These are phyloP conservation scores for Suillus weaverae DNA, from an alignment of 768 basidiomycete species.

Conservation along the genomic window DNA sequence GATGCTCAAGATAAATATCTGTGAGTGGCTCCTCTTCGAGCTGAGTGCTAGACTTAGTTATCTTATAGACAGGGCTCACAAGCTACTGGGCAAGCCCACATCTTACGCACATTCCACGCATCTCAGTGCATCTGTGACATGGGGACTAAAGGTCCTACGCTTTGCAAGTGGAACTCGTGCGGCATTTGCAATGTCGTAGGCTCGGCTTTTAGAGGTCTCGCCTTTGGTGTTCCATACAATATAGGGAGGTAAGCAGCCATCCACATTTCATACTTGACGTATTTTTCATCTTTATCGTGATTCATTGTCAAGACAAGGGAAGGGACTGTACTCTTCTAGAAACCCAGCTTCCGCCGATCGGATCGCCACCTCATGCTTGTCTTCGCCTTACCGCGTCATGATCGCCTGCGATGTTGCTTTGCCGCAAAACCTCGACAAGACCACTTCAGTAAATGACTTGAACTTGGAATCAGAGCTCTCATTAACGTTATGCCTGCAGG, in stretches of 20 bases:
- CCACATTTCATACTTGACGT: slow-evolving; percentile 4
- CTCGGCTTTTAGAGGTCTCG: slow-evolving; percentile 56
- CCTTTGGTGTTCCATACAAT: slow-evolving; percentile 53
- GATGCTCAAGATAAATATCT: slow-evolving; percentile 49
- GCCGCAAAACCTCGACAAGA: slow-evolving; percentile 28
- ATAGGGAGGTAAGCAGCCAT: slow-evolving; percentile 48
- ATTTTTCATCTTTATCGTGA: slow-evolving; percentile 8
- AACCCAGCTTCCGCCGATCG: slow-evolving; percentile 59
- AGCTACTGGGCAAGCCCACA: slow-evolving; percentile 37
- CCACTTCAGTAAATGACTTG: slow-evolving; percentile 22
- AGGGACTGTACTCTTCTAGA: slow-evolving; percentile 62
- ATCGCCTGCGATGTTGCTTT: slow-evolving; percentile 58
- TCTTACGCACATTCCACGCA: slow-evolving; percentile 62
- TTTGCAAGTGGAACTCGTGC: slow-evolving; percentile 63
- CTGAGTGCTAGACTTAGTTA: slow-evolving; percentile 7
- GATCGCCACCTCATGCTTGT: slow-evolving; percentile 64
- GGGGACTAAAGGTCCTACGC: slow-evolving; percentile 48
- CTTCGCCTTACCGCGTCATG: slow-evolving; percentile 66
- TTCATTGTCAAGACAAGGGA: slow-evolving; percentile 46
- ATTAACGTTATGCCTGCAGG: slow-evolving; percentile 37
- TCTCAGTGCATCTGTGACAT: slow-evolving; percentile 70
- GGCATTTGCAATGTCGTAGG: slow-evolving; percentile 63
- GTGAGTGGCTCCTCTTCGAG: slow-evolving; percentile 31
- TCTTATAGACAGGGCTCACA: slow-evolving; percentile 32
- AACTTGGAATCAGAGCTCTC: slow-evolving; percentile 11